Evolutionary conservation across 2,329 filamentous ascomycete species (phyloP).

Genomic region (Botrytis galanthina): DNA sequence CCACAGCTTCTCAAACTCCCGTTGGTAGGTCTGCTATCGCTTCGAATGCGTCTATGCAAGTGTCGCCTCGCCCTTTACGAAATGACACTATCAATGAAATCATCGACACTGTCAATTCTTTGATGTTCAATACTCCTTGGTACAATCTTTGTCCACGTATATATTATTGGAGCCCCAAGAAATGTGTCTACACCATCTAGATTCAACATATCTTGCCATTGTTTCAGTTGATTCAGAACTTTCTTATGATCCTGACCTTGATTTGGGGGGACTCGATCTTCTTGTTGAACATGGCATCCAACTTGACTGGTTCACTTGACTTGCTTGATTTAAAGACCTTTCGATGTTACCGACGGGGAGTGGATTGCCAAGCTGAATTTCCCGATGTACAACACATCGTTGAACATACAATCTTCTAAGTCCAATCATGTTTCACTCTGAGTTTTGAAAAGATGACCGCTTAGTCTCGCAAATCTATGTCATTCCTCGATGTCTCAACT

Average conservation of each 20-base stretch:
- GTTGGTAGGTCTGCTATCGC: neutral
- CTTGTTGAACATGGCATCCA: neutral
- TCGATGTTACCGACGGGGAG: neutral
- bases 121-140: neutral
- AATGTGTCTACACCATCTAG: neutral
- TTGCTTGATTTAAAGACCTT: neutral
- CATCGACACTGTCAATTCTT: neutral
- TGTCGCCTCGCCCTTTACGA: neutral
- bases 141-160: neutral
- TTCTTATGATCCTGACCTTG: neutral
- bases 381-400: neutral
- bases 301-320: neutral
- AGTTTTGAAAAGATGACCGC: neutral
- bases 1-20: neutral
- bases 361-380: neutral
- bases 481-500: neutral
- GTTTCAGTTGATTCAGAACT: neutral
- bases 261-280: neutral
- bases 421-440: neutral
- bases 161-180: neutral
- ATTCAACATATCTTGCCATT: neutral
- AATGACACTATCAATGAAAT: neutral
- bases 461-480: neutral
- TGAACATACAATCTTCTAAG: neutral
- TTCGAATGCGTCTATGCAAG: neutral